phyloP scores from a whole-genome alignment of 805 yeast genomes.

The Danielozyma ontarioensis region DNA sequence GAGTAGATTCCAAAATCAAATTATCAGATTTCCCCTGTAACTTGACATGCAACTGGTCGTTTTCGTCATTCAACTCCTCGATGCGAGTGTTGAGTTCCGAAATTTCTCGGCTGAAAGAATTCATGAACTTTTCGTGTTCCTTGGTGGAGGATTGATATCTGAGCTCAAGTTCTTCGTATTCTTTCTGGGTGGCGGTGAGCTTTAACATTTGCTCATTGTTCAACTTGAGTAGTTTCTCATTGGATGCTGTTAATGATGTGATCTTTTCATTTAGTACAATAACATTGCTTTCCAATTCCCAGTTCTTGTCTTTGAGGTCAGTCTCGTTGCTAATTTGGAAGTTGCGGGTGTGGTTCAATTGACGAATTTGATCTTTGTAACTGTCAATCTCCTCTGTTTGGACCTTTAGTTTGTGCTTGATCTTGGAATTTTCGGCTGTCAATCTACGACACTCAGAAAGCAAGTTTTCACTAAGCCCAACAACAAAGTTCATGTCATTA shows the following conservation, averaged over 20 bases:
- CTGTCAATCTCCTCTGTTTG: conserved; percentile 39
- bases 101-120: conserved; percentile 36
- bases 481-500: conserved; percentile 66
- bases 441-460: conserved; percentile 66
- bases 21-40: conserved; percentile 5
- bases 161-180: conserved; percentile 44
- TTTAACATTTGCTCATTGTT: conserved; percentile 30
- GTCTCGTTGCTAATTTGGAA: conserved; percentile 40
- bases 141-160: conserved; percentile 36
- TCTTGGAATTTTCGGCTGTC: conserved; percentile 55
- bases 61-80: conserved; percentile 63
- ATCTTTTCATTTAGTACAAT: conserved; percentile 41
- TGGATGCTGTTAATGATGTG: conserved; percentile 32
- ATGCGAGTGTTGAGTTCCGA: conserved; percentile 47
- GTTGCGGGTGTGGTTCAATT: conserved; percentile 28
- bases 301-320: conserved; percentile 51
- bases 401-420: conserved; percentile 37
- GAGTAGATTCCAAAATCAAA: background rate
- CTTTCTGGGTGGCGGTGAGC: conserved; percentile 30
- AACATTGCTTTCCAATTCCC: conserved; percentile 58
- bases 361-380: conserved; percentile 28
- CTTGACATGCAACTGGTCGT: conserved; percentile 49
- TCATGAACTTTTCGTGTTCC: conserved; percentile 32
- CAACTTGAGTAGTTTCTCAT: conserved; percentile 29
- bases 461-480: conserved; percentile 68